Evolutionary conservation across 1,284 basidiomycete species (phyloP).

Genomic region (Tetrapyrgos nigripes): DNA sequence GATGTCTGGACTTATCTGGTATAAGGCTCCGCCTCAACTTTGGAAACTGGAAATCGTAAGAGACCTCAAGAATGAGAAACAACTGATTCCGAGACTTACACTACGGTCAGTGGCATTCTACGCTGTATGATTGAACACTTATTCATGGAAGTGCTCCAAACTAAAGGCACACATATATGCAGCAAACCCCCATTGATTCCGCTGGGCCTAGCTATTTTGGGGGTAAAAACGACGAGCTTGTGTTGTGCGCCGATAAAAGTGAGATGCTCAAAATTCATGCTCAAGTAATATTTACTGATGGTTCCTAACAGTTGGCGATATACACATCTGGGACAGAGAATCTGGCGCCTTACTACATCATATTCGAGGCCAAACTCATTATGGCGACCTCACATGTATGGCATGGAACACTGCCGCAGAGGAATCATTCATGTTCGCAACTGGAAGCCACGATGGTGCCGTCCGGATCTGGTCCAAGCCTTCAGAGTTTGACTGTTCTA

Average conservation of each 20-base stretch:
- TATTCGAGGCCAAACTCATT: constrained; percentile 62
- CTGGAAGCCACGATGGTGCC: constrained; percentile 77
- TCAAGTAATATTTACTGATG: not conserved
- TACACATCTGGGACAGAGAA: constrained; percentile 86
- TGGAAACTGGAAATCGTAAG: constrained; percentile 77
- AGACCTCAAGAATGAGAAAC: constrained; percentile 44
- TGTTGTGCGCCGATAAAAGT: constrained; percentile 81
- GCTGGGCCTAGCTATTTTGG: constrained; percentile 83
- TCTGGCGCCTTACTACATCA: constrained; percentile 72
- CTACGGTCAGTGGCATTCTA: constrained; percentile 11
- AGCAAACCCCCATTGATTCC: constrained; percentile 71
- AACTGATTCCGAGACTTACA: constrained; percentile 13
- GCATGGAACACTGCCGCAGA: constrained; percentile 75
- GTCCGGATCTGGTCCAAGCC: constrained; percentile 71
- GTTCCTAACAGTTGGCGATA: constrained; percentile 64
- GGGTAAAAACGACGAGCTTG: constrained; percentile 76
- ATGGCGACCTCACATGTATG: constrained; percentile 76
- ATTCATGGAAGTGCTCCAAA: too few species aligned
- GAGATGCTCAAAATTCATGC: constrained; percentile 5
- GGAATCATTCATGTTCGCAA: constrained; percentile 80
- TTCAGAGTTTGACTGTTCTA: not conserved
- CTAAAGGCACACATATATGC: constrained; percentile 79
- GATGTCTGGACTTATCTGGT: constrained; percentile 13
- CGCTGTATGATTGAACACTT: too few species aligned
- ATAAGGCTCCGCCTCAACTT: constrained; percentile 77